Base-by-base conservation (phyloP, 257 asterid species). In the Anisodus acutangulus region DNA sequence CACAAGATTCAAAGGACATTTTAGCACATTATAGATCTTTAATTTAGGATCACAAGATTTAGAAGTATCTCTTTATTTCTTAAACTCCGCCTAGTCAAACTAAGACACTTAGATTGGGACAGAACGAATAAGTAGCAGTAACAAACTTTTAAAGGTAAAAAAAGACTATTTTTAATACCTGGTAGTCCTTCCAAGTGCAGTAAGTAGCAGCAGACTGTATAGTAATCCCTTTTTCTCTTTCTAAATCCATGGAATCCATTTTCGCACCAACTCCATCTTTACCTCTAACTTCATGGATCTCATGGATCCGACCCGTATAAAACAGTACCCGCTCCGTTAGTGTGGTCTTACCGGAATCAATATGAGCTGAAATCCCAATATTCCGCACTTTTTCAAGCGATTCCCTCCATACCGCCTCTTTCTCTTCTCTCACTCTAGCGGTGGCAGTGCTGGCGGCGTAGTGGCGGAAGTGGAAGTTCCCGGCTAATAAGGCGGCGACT, bases 171-270 rank as follows among this genome's bases (percentile, higher is more conserved):
- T 51, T 55, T 41, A 43, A 64, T 60, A 91, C 99, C 98, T 96
- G 98, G 85, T 90, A 95, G 85, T 91, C 98, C 85, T 90, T 93
- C 98, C 99, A 97, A 86, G 87, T 92, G 85, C 99, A 97, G 85
- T 95, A 95, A 10, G 99, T 97, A 68, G 99, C 99, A 55, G 99
- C 99, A 19, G 99, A 95, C 83, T 97, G 98, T 47, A 97, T 95
- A 31, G 99, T 95, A 80, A 97, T 97, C 88, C 99, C 99, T 84
- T 97, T 97, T 87, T 97, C 99, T 81, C 99, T 92, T 91, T 97
- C 99, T 90, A 97, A 92, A 87, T 95, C 99, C 99, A 95, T 97
- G 31, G 98, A 95, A 87, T 97, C 99, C 99, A 97, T 97, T 80
- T 97, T 97, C 41, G 99, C 99, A 7, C 99, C 99, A 43, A 97